Percentiles rank a stretch among this genome's conserved stretches.
Conservation (phyloP, 2,329 filamentous ascomycete genomes). For the Aspergillus fischeri region DNA sequence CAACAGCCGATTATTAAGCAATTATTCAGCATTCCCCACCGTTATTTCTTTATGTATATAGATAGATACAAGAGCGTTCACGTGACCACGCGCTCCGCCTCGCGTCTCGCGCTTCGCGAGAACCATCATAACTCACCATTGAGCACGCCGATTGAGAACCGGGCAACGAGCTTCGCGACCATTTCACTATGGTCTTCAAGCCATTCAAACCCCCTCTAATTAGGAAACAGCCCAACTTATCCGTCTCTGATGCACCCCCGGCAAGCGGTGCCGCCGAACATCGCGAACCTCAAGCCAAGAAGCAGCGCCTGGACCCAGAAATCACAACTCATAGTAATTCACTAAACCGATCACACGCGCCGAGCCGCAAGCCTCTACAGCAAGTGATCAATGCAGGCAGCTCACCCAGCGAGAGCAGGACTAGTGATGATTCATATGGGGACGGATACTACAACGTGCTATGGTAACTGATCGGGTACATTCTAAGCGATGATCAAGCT, state of each 20-base stretch:
- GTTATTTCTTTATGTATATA: too few species aligned
- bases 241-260: neutral
- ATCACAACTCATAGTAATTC: slow-evolving; percentile 4
- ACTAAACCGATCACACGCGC: slow-evolving; percentile 7
- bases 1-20: too few species aligned
- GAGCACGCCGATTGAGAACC: neutral
- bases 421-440: slow-evolving; percentile 10
- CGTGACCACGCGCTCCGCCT: neutral
- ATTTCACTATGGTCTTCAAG: slow-evolving; percentile 39
- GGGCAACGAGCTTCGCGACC: slow-evolving; percentile 1
- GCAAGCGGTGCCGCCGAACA: slow-evolving; percentile 8
- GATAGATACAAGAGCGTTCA: neutral
- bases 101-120: neutral
- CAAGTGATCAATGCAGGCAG: slow-evolving; percentile 26
- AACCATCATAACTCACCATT: too few species aligned
- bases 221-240: slow-evolving; percentile 24
- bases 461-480: slow-evolving; percentile 34
- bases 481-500: slow-evolving; percentile 3
- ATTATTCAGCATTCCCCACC: too few species aligned
- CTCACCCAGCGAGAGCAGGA: neutral
- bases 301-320: slow-evolving; percentile 31
- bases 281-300: slow-evolving; percentile 28
- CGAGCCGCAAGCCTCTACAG: slow-evolving; percentile 28
- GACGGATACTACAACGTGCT: slow-evolving; percentile 46
- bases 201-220: slow-evolving; percentile 45